Conservation (phyloP, 805 yeast genomes). For the Spathaspora girioi region DNA sequence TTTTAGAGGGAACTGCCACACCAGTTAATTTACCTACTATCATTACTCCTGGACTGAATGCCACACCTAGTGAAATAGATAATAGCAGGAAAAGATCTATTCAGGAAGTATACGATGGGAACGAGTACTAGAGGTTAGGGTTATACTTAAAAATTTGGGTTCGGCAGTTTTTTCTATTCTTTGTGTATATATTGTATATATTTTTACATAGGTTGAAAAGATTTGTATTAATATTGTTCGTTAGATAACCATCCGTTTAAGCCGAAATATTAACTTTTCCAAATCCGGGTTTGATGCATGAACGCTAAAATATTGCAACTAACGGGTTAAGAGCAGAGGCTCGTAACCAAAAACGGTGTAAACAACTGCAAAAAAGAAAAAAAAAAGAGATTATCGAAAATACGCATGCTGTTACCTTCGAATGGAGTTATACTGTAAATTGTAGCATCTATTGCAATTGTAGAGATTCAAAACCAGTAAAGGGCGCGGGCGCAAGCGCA, state of each 20-base stretch:
- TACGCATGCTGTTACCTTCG: background rate
- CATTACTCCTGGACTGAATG: conserved; percentile 9
- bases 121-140: conserved; percentile 1
- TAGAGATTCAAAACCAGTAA: too few relatives aligned
- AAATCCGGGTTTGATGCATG: background rate
- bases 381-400: background rate
- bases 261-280: too few relatives aligned
- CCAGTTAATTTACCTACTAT: conserved; percentile 7
- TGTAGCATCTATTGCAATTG: too few relatives aligned
- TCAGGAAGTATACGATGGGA: conserved; percentile 14
- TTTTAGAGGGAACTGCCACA: conserved; percentile 15
- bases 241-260: too few relatives aligned
- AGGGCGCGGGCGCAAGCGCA: too few relatives aligned
- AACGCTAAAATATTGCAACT: background rate
- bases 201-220: background rate
- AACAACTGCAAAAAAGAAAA: too few relatives aligned
- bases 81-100: conserved; percentile 10
- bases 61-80: background rate
- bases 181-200: background rate
- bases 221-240: too few relatives aligned
- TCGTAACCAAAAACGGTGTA: background rate
- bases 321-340: background rate
- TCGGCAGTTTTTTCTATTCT: background rate
- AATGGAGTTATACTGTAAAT: too few relatives aligned
- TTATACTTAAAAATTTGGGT: background rate